Base-by-base conservation (phyloP, 75 land plant species). In the Cunninghamia lanceolata region DNA sequence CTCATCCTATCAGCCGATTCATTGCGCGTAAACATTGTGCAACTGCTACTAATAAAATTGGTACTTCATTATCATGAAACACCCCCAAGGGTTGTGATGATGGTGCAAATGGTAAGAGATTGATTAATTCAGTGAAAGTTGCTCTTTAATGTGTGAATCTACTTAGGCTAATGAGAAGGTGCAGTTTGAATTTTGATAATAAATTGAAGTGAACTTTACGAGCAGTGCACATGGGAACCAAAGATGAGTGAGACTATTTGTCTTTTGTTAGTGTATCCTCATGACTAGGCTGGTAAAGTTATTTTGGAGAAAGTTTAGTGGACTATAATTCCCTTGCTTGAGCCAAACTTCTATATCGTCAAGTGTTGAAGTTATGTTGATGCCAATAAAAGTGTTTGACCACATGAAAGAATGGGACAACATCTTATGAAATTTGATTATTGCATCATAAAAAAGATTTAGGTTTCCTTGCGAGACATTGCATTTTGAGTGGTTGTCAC, bases 171-270 rank as follows among this genome's bases (percentile, higher is more conserved):
- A 91, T 98, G 76, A 95, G 90, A 85, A 95, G 95, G 98, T 92
- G 92, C 85, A 90, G 93, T 87, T 91, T 90, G n/a, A 88, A 86
- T 84, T 97, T 90, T 88, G 47, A 86, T 39, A 82, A 74, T 39
- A 88, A 87, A 83, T 84, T 93, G 68, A 71, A 83, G 75, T 34
- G 91, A 89, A 10, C 85, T 96, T 83, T 45, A 87, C 52, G 91
- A 91, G 82, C 89, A 91, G 87, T 98, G 95, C 94, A 90, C 89
- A 36, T 98, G 96, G 98, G 99, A 96, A 80, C 95, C 99, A 63
- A 85, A 66, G 68, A 92, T 98, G 91, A 92, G 94, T 16, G 98
- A 96, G 84, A 90, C 95, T 78, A 84, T 98, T 86, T 85, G 95
- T 19, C 95, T 98, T 81, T 88, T 92, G 47, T 89, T 94, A 87